Conservation (phyloP, 2,329 filamentous ascomycete genomes). For the Pseudogymnoascus sp. region DNA sequence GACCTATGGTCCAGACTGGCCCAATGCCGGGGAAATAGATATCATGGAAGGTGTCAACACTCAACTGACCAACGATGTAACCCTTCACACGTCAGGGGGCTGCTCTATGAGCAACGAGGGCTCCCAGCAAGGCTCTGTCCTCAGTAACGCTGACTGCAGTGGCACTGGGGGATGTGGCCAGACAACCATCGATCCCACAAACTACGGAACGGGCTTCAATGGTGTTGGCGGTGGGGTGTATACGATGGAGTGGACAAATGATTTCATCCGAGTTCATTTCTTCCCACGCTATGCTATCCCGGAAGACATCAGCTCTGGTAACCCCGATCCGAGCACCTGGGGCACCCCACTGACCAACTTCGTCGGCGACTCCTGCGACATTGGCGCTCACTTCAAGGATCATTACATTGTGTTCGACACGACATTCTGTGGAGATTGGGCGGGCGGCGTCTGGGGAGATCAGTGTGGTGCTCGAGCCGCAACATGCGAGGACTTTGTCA, state of each 20-base stretch:
- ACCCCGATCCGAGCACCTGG: slow-evolving; percentile 63
- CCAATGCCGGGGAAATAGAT: slow-evolving; percentile 65
- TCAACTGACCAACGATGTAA: slow-evolving; percentile 51
- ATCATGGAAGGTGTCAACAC: slow-evolving; percentile 72
- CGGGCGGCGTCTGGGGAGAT: slow-evolving; percentile 61
- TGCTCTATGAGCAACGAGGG: slow-evolving; percentile 50
- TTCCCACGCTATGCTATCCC: slow-evolving; percentile 64
- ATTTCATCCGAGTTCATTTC: slow-evolving; percentile 72
- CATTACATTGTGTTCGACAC: slow-evolving; percentile 77
- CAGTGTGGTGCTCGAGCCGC: slow-evolving; percentile 53
- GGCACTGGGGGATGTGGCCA: slow-evolving; percentile 54
- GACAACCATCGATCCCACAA: slow-evolving; percentile 41
- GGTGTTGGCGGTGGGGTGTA: slow-evolving; percentile 61
- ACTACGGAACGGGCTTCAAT: slow-evolving; percentile 68
- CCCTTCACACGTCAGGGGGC: slow-evolving; percentile 57
- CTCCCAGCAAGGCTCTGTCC: slow-evolving; percentile 38
- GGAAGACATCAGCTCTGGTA: slow-evolving; percentile 49
- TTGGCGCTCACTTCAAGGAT: slow-evolving; percentile 60
- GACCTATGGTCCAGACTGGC: slow-evolving; percentile 59
- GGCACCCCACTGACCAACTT: slow-evolving; percentile 63
- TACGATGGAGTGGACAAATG: slow-evolving; percentile 67
- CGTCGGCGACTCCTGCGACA: slow-evolving; percentile 61
- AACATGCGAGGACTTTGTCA: slow-evolving; percentile 67
- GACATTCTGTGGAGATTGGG: slow-evolving; percentile 85
- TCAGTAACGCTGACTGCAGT: slow-evolving; percentile 51